phyloP scores from a whole-genome alignment of 2,329 filamentous ascomycete genomes.

The Corinectria fuckeliana region DNA sequence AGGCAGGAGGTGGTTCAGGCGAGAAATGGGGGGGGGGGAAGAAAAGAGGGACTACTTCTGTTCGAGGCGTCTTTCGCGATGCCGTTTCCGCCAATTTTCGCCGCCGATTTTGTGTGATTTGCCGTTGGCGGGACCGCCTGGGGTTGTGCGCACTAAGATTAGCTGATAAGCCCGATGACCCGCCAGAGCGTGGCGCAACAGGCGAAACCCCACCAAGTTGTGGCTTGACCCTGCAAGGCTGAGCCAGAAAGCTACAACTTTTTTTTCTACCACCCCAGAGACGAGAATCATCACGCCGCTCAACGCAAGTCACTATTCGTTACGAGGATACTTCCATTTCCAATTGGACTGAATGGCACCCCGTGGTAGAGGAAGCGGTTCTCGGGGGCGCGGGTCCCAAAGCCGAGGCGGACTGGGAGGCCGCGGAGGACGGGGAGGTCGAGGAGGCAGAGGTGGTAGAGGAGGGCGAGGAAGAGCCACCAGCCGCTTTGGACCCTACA shows the following conservation, averaged over 20 bases:
- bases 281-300: background rate
- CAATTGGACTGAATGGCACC: slow-evolving; percentile 43
- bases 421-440: slow-evolving; percentile 30
- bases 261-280: slow-evolving; percentile 36
- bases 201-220: slow-evolving; percentile 39
- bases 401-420: slow-evolving; percentile 32
- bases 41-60: slow-evolving; percentile 35
- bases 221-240: slow-evolving; percentile 48
- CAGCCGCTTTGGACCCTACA: slow-evolving; percentile 46
- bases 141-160: slow-evolving; percentile 62
- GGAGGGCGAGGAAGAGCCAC: slow-evolving; percentile 43
- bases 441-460: slow-evolving; percentile 35
- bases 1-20: slow-evolving; percentile 28
- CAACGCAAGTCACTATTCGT: background rate
- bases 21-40: slow-evolving; percentile 24
- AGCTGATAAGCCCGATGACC: slow-evolving; percentile 50
- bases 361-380: slow-evolving; percentile 44
- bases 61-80: slow-evolving; percentile 39
- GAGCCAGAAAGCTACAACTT: slow-evolving; percentile 39
- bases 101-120: slow-evolving; percentile 52
- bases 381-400: slow-evolving; percentile 40
- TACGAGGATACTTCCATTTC: background rate
- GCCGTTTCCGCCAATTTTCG: slow-evolving; percentile 46
- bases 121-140: slow-evolving; percentile 49
- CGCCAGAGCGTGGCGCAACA: slow-evolving; percentile 38